Evolutionary conservation across 192 early-diverging fungal genomes (phyloP), one percentile per base, ranked within the genome.

Genomic region (Haplosporangium gracile): DNA sequence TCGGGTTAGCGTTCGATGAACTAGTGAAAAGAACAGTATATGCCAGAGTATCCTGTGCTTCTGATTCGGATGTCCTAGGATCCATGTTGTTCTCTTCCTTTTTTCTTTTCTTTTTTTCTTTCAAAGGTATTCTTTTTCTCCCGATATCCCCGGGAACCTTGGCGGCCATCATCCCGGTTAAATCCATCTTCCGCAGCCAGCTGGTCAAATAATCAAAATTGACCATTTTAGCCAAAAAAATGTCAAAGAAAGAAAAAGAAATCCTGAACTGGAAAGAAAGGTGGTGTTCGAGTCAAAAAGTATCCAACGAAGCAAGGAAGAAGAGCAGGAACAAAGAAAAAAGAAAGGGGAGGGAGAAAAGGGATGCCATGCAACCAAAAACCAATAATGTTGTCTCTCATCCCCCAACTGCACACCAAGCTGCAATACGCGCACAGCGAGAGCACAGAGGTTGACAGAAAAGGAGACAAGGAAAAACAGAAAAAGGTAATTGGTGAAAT

Each of bases 141-240:
- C 43, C 47, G 51, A 47, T 26, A 65, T 29, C 60, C 60, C 60
- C 60, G 60, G 55, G 29, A 53, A 39, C 51, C 38, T 65, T 65
- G 60, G 60, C 60, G 32, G 36, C 53, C 34, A 13, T 47, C 39
- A 26, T 77, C 76, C 81, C 81, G 76, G 81, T 77, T 83, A 83
- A 82, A 83, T 83, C 42, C 81, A 82, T 65, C 47, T 77, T 53
- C 81, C 76, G 75, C 60, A 51, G 29, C 42, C 34, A 47, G 36
- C 29, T 6, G 11, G n/a, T 45, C 75, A 42, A 24, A 43, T 75
- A 24, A 36, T 49, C 72, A 26, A 42, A 71, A 71, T n/a, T 42
- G 39, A 20, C n/a, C 72, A 13, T 73, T 51, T 36, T 49, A 4
- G 16, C 7, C 20, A 3, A 29, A 18, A 80, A 5, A 36, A 68